phyloP scores from a whole-genome alignment of 305 asterid species.

The Solanum hybrid region DNA sequence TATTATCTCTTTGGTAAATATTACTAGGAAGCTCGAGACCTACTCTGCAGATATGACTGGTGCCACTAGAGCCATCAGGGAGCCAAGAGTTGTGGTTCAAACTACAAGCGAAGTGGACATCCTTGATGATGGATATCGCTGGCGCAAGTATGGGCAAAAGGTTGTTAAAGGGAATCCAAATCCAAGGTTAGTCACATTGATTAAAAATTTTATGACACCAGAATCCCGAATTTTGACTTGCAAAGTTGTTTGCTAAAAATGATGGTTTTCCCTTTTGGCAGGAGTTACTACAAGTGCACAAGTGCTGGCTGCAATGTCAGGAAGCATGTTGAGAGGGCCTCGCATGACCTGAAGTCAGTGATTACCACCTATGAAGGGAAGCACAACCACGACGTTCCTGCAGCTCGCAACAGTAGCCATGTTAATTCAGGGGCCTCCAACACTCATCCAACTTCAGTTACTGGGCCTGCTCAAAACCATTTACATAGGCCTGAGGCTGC shows the following conservation, averaged over 20 bases:
- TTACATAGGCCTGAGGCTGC: constrained; percentile 52
- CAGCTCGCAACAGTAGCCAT: constrained; percentile 61
- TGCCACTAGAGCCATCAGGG: constrained; percentile 58
- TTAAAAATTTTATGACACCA: neutral
- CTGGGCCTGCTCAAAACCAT: constrained; percentile 23
- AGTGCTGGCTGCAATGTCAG: constrained; percentile 76
- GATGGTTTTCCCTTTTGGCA: constrained; percentile 17
- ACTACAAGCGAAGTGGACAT: constrained; percentile 91
- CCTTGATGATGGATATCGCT: constrained; percentile 87
- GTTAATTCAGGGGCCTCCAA: constrained; percentile 25
- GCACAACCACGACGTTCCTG: constrained; percentile 90
- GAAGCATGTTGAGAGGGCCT: constrained; percentile 92
- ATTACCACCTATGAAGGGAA: constrained; percentile 88
- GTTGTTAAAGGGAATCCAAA: constrained; percentile 95
- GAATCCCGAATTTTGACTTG: neutral
- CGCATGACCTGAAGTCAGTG: constrained; percentile 74
- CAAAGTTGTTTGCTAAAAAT: neutral
- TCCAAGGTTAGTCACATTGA: constrained; percentile 52
- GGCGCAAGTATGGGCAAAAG: constrained; percentile 97
- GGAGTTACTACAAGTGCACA: constrained; percentile 96
- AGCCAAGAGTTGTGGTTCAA: constrained; percentile 91
- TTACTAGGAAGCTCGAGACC: constrained; percentile 52
- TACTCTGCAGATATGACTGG: constrained; percentile 36
- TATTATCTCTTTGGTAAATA: constrained; percentile 16
- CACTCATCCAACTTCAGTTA: constrained; percentile 20